Percentiles rank a stretch among this genome's conserved stretches.
Conservation (phyloP, 495 filamentous ascomycete genomes). For the Trichoderma asperelloides region DNA sequence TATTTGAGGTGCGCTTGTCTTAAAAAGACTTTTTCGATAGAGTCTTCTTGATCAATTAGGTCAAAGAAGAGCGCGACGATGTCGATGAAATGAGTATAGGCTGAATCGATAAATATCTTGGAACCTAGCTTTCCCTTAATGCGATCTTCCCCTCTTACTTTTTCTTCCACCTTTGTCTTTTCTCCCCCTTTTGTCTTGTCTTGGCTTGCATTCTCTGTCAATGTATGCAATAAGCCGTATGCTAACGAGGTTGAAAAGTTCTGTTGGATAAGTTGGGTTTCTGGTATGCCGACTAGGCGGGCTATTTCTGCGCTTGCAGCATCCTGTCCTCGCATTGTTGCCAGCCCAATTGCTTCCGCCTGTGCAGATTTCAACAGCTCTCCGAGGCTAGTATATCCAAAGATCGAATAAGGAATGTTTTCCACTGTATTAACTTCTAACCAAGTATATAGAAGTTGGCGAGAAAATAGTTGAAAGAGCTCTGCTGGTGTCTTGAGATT, state of each 20-base stretch:
- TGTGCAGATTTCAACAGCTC: constrained; percentile 66
- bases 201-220: constrained; percentile 49
- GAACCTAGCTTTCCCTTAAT: constrained; percentile 61
- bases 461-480: constrained; percentile 79
- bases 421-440: constrained; percentile 53
- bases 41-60: constrained; percentile 59
- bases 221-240: constrained; percentile 75
- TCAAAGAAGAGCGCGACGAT: constrained; percentile 72
- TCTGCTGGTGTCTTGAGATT: constrained; percentile 52
- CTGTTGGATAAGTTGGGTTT: constrained; percentile 48
- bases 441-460: constrained; percentile 94
- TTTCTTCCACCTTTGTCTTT: constrained; percentile 19
- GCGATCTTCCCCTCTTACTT: constrained; percentile 54
- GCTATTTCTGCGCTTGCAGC: constrained; percentile 51
- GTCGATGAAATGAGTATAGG: constrained; percentile 61
- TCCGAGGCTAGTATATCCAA: constrained; percentile 60
- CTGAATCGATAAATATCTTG: constrained; percentile 48
- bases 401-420: constrained; percentile 70
- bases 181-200: constrained; percentile 53
- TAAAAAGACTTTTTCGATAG: constrained; percentile 59
- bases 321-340: constrained; percentile 73
- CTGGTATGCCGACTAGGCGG: constrained; percentile 41
- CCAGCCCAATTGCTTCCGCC: constrained; percentile 71
- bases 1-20: constrained; percentile 50
- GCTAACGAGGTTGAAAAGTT: constrained; percentile 75